These are phyloP conservation scores for Boletus tomentosulus DNA, from an alignment of 768 basidiomycete genomes.

Conservation along the genomic window DNA sequence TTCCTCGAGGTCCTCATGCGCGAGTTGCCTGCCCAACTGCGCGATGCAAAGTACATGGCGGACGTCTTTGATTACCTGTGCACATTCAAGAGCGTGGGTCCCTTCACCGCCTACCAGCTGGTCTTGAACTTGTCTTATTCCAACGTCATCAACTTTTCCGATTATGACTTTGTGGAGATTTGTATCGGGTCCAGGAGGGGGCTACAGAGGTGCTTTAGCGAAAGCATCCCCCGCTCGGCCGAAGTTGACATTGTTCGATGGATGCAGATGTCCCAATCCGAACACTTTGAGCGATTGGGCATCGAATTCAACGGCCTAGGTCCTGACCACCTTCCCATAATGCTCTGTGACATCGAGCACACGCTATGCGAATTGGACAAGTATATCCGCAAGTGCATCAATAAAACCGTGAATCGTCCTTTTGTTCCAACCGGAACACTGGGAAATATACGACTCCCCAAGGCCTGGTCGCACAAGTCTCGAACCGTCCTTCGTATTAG, in stretches of 20 bases:
- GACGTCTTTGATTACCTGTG: conserved; percentile 60
- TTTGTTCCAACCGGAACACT: conserved; percentile 34
- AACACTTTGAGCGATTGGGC: conserved; percentile 59
- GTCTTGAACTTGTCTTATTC: conserved; percentile 58
- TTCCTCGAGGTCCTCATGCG: conserved; percentile 60
- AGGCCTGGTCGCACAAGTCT: conserved; percentile 52
- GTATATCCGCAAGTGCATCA: conserved; percentile 49
- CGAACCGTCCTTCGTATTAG: conserved; percentile 41
- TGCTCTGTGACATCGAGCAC: conserved; percentile 73
- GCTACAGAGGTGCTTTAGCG: conserved; percentile 63
- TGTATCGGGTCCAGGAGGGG: conserved; percentile 67
- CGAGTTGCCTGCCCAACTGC: conserved; percentile 47
- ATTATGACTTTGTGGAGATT: conserved; percentile 64
- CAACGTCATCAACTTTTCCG: conserved; percentile 53
- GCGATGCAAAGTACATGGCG: conserved; percentile 48
- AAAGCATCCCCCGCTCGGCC: conserved; percentile 36
- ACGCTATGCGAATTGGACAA: conserved; percentile 77
- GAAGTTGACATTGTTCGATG: conserved; percentile 62
- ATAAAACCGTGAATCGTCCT: conserved; percentile 30
- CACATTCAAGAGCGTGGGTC: conserved; percentile 68
- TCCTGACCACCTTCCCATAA: conserved; percentile 45
- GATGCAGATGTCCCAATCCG: conserved; percentile 53
- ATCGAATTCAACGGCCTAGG: conserved; percentile 51
- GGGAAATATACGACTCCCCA: conserved; percentile 37
- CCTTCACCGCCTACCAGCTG: conserved; percentile 69